Base-by-base conservation (phyloP, 2,329 filamentous ascomycete genomes). In the Venturia oleaginea region DNA sequence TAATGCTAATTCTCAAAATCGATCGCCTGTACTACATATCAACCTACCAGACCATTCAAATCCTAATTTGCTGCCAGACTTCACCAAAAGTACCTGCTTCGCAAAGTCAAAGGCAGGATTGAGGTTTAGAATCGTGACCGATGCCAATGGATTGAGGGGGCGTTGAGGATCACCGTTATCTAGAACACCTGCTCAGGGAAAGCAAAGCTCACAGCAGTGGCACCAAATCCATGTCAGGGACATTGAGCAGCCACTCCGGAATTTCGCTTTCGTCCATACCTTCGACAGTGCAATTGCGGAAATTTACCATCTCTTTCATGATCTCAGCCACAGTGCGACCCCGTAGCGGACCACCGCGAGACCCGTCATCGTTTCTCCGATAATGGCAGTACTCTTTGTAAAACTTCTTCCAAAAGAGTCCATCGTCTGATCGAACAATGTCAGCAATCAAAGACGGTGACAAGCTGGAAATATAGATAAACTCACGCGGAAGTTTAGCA, bases 161-260 rank as follows among this genome's bases (percentile, higher is more conserved):
- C n/a, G 51, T 15, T 15, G 30, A 34, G 5, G 2, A 1, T 57
- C 27, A 34, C 10, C 27, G 34, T 19, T 5, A 57, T 27, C 30
- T 4, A 34, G 3, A 32, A 30, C 13, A 6, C 27, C 27, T 55
- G 10, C 30, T n/a, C 15, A 27, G 19, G 11, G n/a, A 2, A 17
- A 19, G 30, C 19, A 57, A 8, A 10, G 30, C 24, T 57, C 51
- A 57, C n/a, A 62, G 30, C 8, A 62, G 24, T 24, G 38, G 40
- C 15, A 62, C 34, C 22, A 62, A 24, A 37, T 62, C 40, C 61
- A 48, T 27, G 22, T 62, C 61, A 4, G 61, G 61, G 8, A 62
- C 34, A 17, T 62, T 30, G 15, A 1, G 22, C 8, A 62, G 8
- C 38, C 43, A 62, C 13, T 30, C 32, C 2, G 61, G 61, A 46